phyloP scores from a whole-genome alignment of 352 stramenopile species.

The Globisporangium nunn region DNA sequence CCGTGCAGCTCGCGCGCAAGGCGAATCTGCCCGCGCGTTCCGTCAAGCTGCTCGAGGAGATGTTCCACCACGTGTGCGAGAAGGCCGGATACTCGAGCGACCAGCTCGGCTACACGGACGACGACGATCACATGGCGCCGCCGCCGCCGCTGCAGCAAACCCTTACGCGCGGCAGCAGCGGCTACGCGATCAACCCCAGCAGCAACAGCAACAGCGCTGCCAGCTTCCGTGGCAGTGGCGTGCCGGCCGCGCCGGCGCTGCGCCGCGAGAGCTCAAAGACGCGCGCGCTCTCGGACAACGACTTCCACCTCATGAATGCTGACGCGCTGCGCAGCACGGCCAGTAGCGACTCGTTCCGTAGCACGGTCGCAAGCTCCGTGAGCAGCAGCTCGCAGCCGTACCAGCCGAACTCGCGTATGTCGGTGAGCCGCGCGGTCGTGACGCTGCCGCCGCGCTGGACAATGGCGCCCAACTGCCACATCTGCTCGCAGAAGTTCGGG shows the following conservation, averaged over 20 bases:
- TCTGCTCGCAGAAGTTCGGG: conserved; percentile 77
- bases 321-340: conserved; percentile 5
- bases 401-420: conserved; percentile 30
- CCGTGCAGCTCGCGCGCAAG: conserved; percentile 66
- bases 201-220: too few species aligned
- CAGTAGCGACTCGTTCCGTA: conserved; percentile 14
- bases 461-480: conserved; percentile 78
- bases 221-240: not conserved
- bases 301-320: conserved; percentile 26
- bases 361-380: conserved; percentile 15
- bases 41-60: conserved; percentile 78
- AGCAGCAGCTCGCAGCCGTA: conserved; percentile 13
- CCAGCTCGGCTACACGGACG: conserved; percentile 43
- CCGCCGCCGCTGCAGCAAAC: not conserved
- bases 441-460: conserved; percentile 77
- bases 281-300: conserved; percentile 61
- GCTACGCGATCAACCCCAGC: not conserved
- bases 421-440: conserved; percentile 26
- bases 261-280: conserved; percentile 30
- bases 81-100: conserved; percentile 50
- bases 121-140: not conserved
- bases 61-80: conserved; percentile 81
- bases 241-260: not conserved
- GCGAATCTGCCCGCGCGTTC: conserved; percentile 43
- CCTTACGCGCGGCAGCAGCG: conserved; percentile 7